A percentile compares a stretch with the other conserved stretches of the same genome.
phyloP scores from a whole-genome alignment of 495 filamentous ascomycete genomes.

The Xylaria flabelliformis region DNA sequence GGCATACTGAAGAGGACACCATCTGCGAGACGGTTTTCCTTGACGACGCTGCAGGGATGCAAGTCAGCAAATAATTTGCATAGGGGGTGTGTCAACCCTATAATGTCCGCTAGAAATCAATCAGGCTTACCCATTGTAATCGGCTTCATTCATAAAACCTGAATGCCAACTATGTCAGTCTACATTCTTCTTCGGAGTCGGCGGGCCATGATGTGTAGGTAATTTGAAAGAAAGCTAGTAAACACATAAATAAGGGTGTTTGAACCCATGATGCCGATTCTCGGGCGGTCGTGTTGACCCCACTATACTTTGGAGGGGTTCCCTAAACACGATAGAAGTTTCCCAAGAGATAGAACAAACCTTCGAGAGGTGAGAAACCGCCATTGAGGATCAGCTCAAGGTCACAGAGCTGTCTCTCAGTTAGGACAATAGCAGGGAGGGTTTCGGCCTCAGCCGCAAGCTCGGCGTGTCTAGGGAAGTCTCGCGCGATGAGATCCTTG shows the following conservation, averaged over 20 bases:
- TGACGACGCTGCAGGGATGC: constrained; percentile 71
- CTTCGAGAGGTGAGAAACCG: constrained; percentile 96
- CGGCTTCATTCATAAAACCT: constrained; percentile 97
- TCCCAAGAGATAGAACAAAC: constrained; percentile 56
- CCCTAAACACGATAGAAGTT: constrained; percentile 1
- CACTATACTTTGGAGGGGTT: constrained; percentile 26
- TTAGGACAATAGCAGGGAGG: constrained; percentile 82
- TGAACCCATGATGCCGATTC: constrained; percentile 20
- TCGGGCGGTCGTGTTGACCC: constrained; percentile 17
- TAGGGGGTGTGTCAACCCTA: background rate
- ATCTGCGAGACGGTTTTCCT: constrained; percentile 81
- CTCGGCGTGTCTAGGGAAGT: constrained; percentile 76
- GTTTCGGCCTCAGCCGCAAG: constrained; percentile 84
- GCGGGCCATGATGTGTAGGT: constrained; percentile 5
- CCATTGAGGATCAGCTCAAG: constrained; percentile 95
- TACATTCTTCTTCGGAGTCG: background rate
- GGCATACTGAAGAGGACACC: constrained; percentile 97
- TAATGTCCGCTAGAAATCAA: background rate
- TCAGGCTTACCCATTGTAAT: constrained; percentile 82
- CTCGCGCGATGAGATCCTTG: constrained; percentile 94
- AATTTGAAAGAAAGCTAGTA: background rate
- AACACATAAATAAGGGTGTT: background rate
- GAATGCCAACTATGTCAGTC: constrained; percentile 30
- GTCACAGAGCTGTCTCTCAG: constrained; percentile 95
- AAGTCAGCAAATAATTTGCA: constrained; percentile 28